These are phyloP conservation scores for sunflower (Helianthus annuus) DNA, from an alignment of 129 eudicot species.

Conservation along the genomic window DNA sequence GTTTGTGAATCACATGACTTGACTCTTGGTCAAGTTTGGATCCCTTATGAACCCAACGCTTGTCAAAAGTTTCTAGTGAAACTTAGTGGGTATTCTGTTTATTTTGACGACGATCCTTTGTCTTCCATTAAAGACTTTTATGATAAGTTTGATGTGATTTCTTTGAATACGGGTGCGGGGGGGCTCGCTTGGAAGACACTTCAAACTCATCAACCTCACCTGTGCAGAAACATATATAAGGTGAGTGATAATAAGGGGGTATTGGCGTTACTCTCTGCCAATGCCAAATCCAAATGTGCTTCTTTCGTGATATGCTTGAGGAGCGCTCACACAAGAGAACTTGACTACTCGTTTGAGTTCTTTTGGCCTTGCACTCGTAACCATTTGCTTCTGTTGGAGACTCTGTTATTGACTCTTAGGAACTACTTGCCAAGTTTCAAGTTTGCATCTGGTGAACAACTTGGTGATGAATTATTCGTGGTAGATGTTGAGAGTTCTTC, in stretches of 20 bases:
- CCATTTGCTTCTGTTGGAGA: too few species aligned
- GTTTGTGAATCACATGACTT: background rate
- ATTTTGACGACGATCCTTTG: background rate
- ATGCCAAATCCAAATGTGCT: too few species aligned
- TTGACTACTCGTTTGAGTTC: too few species aligned
- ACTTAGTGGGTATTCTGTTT: background rate
- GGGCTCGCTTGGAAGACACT: constrained; percentile 6
- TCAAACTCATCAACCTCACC: background rate
- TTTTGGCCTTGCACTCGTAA: too few species aligned
- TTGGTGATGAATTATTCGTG: too few species aligned
- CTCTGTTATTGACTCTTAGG: too few species aligned
- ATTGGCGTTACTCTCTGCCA: too few species aligned
- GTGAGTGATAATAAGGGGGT: background rate
- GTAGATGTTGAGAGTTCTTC: too few species aligned
- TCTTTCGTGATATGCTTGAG: too few species aligned
- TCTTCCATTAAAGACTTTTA: background rate
- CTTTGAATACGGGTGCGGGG: background rate
- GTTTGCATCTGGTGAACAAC: too few species aligned
- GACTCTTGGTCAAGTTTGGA: constrained; percentile 20
- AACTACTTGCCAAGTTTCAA: too few species aligned
- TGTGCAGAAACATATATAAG: background rate
- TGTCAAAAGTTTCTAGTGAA: background rate
- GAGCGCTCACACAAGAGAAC: too few species aligned
- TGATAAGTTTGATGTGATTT: constrained; percentile 1
- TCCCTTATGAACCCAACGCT: constrained; percentile 5